phyloP scores from a whole-genome alignment of 768 basidiomycete species.

The Pulveroboletus sp. region DNA sequence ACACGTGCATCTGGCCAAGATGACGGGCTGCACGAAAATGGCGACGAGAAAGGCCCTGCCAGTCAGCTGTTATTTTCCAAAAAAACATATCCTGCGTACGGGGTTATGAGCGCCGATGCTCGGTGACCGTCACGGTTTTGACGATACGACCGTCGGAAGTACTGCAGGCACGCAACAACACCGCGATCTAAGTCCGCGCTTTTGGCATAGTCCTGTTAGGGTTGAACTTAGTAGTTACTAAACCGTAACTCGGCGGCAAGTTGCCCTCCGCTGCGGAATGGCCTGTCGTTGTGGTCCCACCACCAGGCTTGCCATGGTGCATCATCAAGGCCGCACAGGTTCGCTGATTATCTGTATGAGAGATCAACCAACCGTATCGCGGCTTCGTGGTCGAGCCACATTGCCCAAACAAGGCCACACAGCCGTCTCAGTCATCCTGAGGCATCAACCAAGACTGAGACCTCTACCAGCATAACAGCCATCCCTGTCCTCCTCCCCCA shows the following conservation, averaged over 20 bases:
- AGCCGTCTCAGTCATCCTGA: slow-evolving; percentile 29
- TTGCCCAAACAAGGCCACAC: slow-evolving; percentile 28
- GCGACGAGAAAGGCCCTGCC: no score
- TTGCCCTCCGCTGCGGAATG: not conserved
- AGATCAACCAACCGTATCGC: not conserved
- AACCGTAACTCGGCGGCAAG: not conserved
- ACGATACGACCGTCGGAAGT: no score
- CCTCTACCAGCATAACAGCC: not conserved
- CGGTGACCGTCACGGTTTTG: no score
- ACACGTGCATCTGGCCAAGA: no score
- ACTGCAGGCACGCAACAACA: not conserved
- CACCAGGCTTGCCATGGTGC: no score
- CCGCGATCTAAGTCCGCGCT: not conserved
- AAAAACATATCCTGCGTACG: no score
- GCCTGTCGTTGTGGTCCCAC: not conserved
- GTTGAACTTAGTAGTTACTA: not conserved
- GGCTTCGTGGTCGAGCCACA: slow-evolving; percentile 23
- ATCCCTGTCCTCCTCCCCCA: slow-evolving; percentile 9
- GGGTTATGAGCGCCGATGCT: no score
- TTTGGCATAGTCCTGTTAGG: no score
- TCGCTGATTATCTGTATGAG: no score
- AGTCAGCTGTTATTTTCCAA: no score
- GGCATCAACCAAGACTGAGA: slow-evolving; percentile 27
- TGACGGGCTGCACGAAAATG: no score
- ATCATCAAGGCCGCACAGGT: no score